Percentiles rank a stretch among this genome's conserved stretches.
Conservation (phyloP, 306 rosid species). For the Acacia melanoxylon region DNA sequence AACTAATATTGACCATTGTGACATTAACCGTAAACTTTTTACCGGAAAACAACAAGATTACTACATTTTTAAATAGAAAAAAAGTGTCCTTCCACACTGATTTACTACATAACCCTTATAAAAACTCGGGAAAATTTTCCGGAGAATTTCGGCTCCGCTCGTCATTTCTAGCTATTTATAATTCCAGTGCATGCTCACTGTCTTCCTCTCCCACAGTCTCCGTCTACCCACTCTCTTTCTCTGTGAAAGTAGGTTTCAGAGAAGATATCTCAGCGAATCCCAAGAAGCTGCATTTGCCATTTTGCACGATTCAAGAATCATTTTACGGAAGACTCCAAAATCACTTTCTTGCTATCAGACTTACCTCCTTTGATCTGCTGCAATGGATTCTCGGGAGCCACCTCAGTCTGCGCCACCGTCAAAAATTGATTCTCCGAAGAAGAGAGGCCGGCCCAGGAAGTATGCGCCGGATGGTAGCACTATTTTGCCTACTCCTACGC, state of each 20-base stretch:
- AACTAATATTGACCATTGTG: too few relatives aligned
- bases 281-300: slow-evolving; percentile 23
- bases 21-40: too few relatives aligned
- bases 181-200: background rate
- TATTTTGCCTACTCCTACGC: slow-evolving; percentile 44
- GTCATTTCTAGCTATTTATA: background rate
- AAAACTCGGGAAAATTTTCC: background rate
- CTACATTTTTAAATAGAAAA: too few relatives aligned
- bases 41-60: too few relatives aligned
- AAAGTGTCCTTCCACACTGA: too few relatives aligned
- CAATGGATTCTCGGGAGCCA: slow-evolving; percentile 76
- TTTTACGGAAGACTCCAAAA: background rate
- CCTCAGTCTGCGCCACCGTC: slow-evolving; percentile 28
- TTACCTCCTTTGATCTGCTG: slow-evolving; percentile 1
- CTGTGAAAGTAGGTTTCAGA: too few relatives aligned
- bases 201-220: background rate
- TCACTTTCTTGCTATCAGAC: background rate
- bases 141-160: background rate
- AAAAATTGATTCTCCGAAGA: slow-evolving; percentile 56
- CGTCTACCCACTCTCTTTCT: background rate
- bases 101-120: too few relatives aligned
- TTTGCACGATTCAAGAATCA: slow-evolving; percentile 10
- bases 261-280: slow-evolving; percentile 12
- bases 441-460: slow-evolving; percentile 94
- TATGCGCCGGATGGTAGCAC: slow-evolving; percentile 38